Conservation (phyloP, 768 basidiomycete species). For the Suillus sp. region DNA sequence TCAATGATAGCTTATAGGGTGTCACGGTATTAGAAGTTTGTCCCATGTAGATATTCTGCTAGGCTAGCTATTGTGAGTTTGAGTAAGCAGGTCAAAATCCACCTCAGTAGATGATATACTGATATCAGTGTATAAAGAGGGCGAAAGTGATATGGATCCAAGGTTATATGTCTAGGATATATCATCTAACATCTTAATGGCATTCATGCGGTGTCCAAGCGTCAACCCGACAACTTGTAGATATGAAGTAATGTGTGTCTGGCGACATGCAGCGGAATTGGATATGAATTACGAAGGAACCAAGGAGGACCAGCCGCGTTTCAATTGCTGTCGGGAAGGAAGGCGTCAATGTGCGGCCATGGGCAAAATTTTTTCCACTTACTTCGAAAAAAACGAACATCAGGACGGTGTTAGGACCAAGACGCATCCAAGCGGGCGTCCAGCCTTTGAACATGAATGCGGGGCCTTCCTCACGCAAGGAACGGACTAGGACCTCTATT, state of each 20-base stretch:
- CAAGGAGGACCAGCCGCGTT: slow-evolving; percentile 52
- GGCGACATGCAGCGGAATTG: neutral
- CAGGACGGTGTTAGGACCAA: slow-evolving; percentile 82
- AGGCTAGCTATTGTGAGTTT: neutral
- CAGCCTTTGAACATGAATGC: slow-evolving; percentile 86
- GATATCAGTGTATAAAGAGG: neutral
- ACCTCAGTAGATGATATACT: neutral
- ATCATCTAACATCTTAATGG: slow-evolving; percentile 5
- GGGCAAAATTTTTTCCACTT: slow-evolving; percentile 19
- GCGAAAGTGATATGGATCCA: neutral
- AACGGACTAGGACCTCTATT: slow-evolving; percentile 54
- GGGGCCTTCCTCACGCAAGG: slow-evolving; percentile 72
- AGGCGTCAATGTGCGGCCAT: slow-evolving; percentile 10
- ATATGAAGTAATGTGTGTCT: neutral
- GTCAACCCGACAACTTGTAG: neutral
- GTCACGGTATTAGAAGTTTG: neutral
- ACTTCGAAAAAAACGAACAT: slow-evolving; percentile 89
- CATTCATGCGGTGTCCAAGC: neutral
- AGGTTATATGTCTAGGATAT: slow-evolving; percentile 5
- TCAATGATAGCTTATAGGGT: too few relatives aligned
- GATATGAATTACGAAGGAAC: neutral
- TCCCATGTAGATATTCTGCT: neutral
- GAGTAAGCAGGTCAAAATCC: neutral
- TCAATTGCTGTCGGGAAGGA: slow-evolving; percentile 59
- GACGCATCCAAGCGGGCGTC: slow-evolving; percentile 84